Conservation (phyloP, 345 rosid genomes). For the Punica granatum region DNA sequence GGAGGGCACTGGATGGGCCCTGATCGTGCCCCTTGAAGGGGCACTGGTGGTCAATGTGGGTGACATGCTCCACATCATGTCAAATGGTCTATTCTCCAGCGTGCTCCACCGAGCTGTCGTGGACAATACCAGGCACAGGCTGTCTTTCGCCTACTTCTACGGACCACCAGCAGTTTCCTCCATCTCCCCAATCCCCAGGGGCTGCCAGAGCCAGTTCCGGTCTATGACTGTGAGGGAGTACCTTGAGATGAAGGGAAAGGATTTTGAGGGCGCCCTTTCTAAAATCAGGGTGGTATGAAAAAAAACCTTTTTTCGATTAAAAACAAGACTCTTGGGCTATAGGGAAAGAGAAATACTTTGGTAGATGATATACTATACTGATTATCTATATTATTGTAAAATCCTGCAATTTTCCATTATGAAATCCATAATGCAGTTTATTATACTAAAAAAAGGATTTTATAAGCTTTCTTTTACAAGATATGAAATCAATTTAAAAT, state of each 20-base stretch:
- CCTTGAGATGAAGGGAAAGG: conserved; percentile 41
- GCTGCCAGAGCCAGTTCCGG: conserved; percentile 27
- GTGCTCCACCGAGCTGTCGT: conserved; percentile 63
- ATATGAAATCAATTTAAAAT: too few species aligned
- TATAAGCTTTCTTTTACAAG: too few species aligned
- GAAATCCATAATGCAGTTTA: too few species aligned
- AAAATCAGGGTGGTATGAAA: conserved; percentile 20
- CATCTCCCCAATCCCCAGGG: conserved; percentile 36
- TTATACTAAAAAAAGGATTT: too few species aligned
- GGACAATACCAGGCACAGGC: conserved; percentile 39
- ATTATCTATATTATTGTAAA: too few species aligned
- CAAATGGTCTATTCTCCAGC: conserved; percentile 50
- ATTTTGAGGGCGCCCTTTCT: conserved; percentile 50
- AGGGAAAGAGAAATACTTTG: too few species aligned
- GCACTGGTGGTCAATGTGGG: conserved; percentile 75
- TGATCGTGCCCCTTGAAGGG: conserved; percentile 41
- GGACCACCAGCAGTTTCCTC: conserved; percentile 34
- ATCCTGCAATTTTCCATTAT: too few species aligned
- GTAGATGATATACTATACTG: too few species aligned
- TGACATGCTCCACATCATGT: conserved; percentile 66
- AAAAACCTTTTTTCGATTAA: too few species aligned
- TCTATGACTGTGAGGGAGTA: conserved; percentile 48
- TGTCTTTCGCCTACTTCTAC: conserved; percentile 60
- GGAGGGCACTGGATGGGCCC: conserved; percentile 55
- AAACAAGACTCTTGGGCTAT: too few species aligned